Evolutionary conservation across 2,329 filamentous ascomycete genomes (phyloP).

Genomic region (Cladobotryum mycophilum): DNA sequence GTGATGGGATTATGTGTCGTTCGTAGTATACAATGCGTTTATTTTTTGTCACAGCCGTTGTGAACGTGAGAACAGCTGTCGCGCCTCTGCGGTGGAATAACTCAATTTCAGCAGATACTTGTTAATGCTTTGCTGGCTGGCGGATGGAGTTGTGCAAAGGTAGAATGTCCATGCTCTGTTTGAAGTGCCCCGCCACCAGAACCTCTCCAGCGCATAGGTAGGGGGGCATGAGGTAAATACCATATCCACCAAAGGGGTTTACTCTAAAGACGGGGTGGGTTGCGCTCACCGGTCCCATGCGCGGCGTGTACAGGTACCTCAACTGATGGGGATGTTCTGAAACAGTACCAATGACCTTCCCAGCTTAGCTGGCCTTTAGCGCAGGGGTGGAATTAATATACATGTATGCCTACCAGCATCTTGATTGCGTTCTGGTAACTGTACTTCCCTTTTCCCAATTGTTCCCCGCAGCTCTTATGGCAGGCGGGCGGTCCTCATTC

Average conservation of each 20-base stretch:
- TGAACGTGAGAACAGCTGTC: no score
- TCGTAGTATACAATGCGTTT: no score
- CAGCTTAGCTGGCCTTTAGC: no score
- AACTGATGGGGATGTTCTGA: not conserved
- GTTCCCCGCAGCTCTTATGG: no score
- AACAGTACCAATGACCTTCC: not conserved
- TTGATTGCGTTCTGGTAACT: no score
- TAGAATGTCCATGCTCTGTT: not conserved
- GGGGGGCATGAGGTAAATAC: not conserved
- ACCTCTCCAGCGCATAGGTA: not conserved
- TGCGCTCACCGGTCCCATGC: not conserved
- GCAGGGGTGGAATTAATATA: no score
- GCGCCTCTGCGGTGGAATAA: not conserved
- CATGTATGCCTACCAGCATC: no score
- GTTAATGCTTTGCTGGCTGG: not conserved
- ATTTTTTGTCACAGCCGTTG: no score
- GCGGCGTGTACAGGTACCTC: not conserved
- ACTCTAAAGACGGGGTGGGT: not conserved
- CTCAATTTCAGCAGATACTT: not conserved
- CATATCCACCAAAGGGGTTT: not conserved
- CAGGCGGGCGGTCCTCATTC: no score
- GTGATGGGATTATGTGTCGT: conserved; percentile 12
- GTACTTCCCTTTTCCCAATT: no score
- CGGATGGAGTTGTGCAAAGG: not conserved
- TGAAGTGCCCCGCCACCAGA: conserved; percentile 6